Percentiles rank a stretch among this genome's conserved stretches.
phyloP scores from a whole-genome alignment of 148 eudicot species.

The Persicaria maculosa region DNA sequence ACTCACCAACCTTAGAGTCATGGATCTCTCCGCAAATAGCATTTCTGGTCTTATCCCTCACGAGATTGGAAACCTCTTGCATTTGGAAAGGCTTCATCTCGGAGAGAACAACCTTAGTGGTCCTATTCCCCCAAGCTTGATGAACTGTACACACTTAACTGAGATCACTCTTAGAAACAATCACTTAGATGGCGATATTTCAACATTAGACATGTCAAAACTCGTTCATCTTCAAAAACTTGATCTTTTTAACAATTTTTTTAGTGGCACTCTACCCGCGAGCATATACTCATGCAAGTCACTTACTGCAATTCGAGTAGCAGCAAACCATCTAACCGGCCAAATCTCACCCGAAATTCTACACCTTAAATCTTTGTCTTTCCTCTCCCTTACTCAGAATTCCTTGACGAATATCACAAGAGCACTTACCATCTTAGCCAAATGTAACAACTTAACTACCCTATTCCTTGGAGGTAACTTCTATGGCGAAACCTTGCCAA shows the following conservation, averaged over 20 bases:
- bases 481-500: slow-evolving; percentile 45
- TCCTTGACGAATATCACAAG: slow-evolving; percentile 48
- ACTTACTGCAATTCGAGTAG: slow-evolving; percentile 60
- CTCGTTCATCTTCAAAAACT: slow-evolving; percentile 37
- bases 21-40: background rate
- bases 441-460: slow-evolving; percentile 56
- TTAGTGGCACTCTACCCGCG: slow-evolving; percentile 50
- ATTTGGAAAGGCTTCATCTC: slow-evolving; percentile 51
- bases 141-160: slow-evolving; percentile 53
- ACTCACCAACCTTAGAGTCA: background rate
- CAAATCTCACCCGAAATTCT: slow-evolving; percentile 40
- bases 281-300: slow-evolving; percentile 67
- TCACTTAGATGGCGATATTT: slow-evolving; percentile 48
- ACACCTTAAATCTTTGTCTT: slow-evolving; percentile 46
- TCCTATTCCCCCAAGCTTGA: slow-evolving; percentile 51
- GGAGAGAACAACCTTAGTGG: slow-evolving; percentile 22
- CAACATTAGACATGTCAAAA: slow-evolving; percentile 54
- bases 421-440: slow-evolving; percentile 41
- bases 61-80: slow-evolving; percentile 45
- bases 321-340: slow-evolving; percentile 45
- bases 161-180: slow-evolving; percentile 58
- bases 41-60: slow-evolving; percentile 46
- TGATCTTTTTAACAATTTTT: slow-evolving; percentile 65
- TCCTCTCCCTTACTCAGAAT: slow-evolving; percentile 64
- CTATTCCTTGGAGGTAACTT: slow-evolving; percentile 50